Evolutionary conservation across 257 asterid genomes (phyloP), one percentile per base, ranked within the genome.

Genomic region (Echium plantagineum): DNA sequence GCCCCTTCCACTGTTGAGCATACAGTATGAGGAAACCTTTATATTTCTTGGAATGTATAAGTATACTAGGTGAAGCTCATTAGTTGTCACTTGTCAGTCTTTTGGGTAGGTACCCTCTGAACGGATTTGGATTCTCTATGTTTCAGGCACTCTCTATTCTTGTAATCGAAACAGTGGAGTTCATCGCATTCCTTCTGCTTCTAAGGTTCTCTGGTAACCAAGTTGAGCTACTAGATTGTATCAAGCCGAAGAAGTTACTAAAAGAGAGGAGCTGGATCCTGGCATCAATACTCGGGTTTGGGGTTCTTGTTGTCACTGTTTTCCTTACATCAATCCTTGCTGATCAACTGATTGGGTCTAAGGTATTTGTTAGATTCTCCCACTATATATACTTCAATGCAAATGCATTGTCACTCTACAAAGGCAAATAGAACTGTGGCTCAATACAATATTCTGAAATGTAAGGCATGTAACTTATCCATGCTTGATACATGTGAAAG

Each of bases 251-350:
- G 60, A 67, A 66, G 66, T 17, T 72, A 53, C 63, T 81, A 32
- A 59, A 63, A 28, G 75, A 61, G 62, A 80, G 96, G 74, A 85
- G 72, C 79, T 80, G 85, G 86, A 58, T 85, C 70, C 77, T 85
- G 64, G 81, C 87, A 24, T 69, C 91, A 9, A 58, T 59, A 30
- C 63, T 80, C 63, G 95, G 97, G 58, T 71, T 77, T 35, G 78
- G 78, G 19, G 74, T 77, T 65, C 86, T 90, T 52, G 70, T 87
- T 58, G 57, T 83, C 12, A 54, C 78, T 72, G 82, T 87, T 57
- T 66, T 80, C 66, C n/a, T 75, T 22, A 77, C 94, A 61, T 87
- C 97, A 13, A 22, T 70, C 57, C 28, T 80, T 62, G 82, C 82
- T 20, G 83, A 77, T 63, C 69, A 58, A 42, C 57, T 83, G 61